Conservation (phyloP, 176 grass and related monocot species). For the Rhipidocladum racemiflorum region DNA sequence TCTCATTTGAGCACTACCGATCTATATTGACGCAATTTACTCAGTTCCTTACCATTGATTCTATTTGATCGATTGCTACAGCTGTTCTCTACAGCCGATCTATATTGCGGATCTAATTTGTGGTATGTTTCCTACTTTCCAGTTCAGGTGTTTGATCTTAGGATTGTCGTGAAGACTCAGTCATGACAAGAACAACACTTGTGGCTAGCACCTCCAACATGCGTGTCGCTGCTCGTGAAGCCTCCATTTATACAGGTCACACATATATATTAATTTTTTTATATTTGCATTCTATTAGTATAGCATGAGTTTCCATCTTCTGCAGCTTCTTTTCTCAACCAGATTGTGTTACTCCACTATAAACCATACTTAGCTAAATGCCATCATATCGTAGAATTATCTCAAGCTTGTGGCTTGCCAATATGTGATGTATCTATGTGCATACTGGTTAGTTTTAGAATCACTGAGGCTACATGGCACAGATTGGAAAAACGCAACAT, state of each 20-base stretch:
- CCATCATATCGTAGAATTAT: background rate
- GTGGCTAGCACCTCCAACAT: constrained; percentile 92
- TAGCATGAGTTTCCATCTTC: no score
- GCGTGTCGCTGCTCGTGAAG: constrained; percentile 90
- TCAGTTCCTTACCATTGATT: no score
- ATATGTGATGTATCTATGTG: background rate
- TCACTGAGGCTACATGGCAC: background rate
- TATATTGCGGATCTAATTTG: no score
- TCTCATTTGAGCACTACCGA: no score
- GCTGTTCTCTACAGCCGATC: no score
- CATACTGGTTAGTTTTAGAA: background rate
- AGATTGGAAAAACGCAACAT: background rate
- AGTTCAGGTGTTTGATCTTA: no score
- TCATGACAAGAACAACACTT: constrained; percentile 85
- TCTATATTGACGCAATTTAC: no score
- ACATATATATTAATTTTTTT: background rate
- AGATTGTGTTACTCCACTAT: background rate
- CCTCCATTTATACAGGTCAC: constrained; percentile 84
- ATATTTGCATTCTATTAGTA: background rate
- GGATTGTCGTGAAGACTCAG: constrained; percentile 88
- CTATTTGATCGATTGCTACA: no score
- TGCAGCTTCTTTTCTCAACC: background rate
- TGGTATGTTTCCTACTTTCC: no score
- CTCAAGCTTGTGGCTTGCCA: background rate
- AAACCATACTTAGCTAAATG: background rate